Evolutionary conservation across 441 rosid species (phyloP).

Genomic region (Gossypium aridum): DNA sequence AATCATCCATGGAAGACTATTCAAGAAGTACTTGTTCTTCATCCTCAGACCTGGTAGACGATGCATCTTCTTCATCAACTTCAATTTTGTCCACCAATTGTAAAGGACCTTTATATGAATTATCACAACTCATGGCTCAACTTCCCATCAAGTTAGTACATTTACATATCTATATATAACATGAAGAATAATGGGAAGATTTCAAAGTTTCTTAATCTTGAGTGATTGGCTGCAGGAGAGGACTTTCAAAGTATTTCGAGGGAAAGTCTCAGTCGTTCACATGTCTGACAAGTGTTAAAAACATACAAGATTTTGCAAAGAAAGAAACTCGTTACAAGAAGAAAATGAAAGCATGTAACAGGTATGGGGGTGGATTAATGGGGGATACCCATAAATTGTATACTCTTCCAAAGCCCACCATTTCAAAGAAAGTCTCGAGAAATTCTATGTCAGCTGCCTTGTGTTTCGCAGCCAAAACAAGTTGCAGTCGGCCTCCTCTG

Average conservation of each 20-base stretch:
- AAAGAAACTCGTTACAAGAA: slow-evolving; percentile 28
- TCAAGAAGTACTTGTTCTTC: slow-evolving; percentile 22
- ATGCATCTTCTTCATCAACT: slow-evolving; percentile 31
- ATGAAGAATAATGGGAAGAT: too few relatives aligned
- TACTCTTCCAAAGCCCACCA: not conserved
- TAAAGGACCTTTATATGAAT: slow-evolving; percentile 27
- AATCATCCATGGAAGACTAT: slow-evolving; percentile 22
- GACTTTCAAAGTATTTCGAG: not conserved
- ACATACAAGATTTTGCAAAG: slow-evolving; percentile 40
- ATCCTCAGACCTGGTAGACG: slow-evolving; percentile 17
- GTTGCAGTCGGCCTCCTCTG: not conserved
- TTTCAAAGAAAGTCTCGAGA: not conserved
- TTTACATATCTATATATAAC: not conserved
- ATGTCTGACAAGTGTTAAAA: slow-evolving; percentile 11
- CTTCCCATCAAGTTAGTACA: not conserved
- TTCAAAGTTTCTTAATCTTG: too few relatives aligned
- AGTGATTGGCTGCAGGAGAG: not conserved
- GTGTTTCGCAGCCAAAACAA: not conserved
- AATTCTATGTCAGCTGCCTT: not conserved
- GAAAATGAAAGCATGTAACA: slow-evolving; percentile 28
- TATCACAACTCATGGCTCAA: not conserved
- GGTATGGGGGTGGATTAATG: not conserved
- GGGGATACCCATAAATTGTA: not conserved
- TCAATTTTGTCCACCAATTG: slow-evolving; percentile 20
- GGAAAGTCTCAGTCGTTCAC: not conserved